phyloP scores from a whole-genome alignment of 192 early-diverging fungal genomes.

The Spizellomyces sp. region DNA sequence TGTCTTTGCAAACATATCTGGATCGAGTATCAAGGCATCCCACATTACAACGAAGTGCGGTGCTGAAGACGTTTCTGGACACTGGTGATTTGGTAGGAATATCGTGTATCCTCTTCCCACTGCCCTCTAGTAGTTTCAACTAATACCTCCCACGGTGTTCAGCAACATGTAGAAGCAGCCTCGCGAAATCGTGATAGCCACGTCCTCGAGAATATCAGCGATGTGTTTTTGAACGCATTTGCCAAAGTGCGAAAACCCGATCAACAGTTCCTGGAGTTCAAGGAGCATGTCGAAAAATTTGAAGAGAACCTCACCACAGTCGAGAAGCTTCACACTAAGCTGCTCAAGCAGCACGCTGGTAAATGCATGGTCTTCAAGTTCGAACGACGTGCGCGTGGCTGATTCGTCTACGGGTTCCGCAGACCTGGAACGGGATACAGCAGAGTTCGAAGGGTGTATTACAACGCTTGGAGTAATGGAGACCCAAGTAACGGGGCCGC shows the following conservation, averaged over 20 bases:
- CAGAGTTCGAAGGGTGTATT: conserved; percentile 78
- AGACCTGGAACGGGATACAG: conserved; percentile 80
- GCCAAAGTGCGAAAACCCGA: conserved; percentile 89
- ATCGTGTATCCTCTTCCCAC: too few relatives aligned
- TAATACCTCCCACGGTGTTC: too few relatives aligned
- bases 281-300: conserved; percentile 79
- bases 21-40: conserved; percentile 83
- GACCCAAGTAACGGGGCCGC: conserved; percentile 76
- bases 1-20: conserved; percentile 82
- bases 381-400: background rate
- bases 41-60: conserved; percentile 67
- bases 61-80: conserved; percentile 81
- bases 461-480: conserved; percentile 80
- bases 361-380: background rate
- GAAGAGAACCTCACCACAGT: conserved; percentile 85
- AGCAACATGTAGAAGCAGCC: background rate
- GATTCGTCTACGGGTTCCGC: background rate
- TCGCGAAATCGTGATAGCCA: conserved; percentile 32
- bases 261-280: conserved; percentile 80
- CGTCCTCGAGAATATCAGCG: conserved; percentile 83
- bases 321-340: conserved; percentile 74
- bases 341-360: conserved; percentile 71
- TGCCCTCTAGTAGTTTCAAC: too few relatives aligned
- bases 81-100: conserved; percentile 58
- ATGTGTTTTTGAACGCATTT: conserved; percentile 86